Base-by-base conservation (phyloP, 495 filamentous ascomycete genomes). In the Diplogelasinospora grovesii region DNA sequence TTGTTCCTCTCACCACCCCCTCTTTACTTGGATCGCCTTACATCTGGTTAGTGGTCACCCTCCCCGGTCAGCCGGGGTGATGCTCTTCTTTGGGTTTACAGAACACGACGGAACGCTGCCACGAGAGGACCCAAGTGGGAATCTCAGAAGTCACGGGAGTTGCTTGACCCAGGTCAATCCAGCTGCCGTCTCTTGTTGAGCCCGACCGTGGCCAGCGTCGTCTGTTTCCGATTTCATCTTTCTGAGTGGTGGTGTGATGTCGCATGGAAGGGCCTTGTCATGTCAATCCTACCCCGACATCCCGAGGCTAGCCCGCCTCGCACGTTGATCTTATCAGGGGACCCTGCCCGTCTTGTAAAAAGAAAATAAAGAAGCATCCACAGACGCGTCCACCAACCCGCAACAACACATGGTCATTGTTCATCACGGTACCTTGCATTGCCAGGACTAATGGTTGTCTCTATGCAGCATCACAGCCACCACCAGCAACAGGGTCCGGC, bases 401-500 rank as follows among this genome's bases (percentile, higher is more conserved):
- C 24, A 27, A 44, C 45, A 52, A 54, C 48, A 47, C 48, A 50
- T 53, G 46, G 38, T 53, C 52, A 55, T 60, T 46, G 47, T 56
- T 53, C 57, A 48, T 36, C 54, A 57, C 45, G 47, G 46, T 56
- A 59, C 52, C 50, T 54, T 53, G 41, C 53, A 41, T 42, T 35
- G 39, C 47, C 39, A 59, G 54, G 51, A 65, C 69, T 72, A 69
- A 72, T 68, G 63, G 63, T 68, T 61, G 53, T 69, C 51, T 68
- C 61, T 61, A 71, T 71, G 65, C 75, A 78, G 65, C 75, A 78
- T 60, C 75, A 75, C 58, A 67, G 72, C 56, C 75, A 78, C 53
- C 75, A 77, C 50, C 62, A 69, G 45, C 74, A 70, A 53, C 70
- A 73, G 63, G 71, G 71, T 66, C 68, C 71, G 50, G 64, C 66